Evolutionary conservation across 1,284 basidiomycete species (phyloP), one percentile per base, ranked within the genome.

Genomic region (Pseudozyma flocculosa): DNA sequence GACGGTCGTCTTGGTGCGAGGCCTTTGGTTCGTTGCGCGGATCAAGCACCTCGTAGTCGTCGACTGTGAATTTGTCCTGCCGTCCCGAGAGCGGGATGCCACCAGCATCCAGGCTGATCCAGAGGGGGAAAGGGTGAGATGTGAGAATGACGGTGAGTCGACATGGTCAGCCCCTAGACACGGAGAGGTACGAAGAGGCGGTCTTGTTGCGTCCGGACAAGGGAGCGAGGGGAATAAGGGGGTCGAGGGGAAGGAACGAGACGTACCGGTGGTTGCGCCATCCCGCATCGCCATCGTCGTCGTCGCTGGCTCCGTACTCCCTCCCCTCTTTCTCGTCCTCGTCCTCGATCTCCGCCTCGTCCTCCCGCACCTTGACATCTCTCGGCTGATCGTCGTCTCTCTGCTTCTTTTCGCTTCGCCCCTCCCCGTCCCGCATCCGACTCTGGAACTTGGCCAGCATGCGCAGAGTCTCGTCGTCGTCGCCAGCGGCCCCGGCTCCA

Each of bases 301-400:
- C 71, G 42, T 70, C 70, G 41, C 58, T 63, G 2, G 64, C 55
- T 8, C 74, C 73, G 43, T 73, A 76, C 43, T 75, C 75, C 18
- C 37, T 49, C 30, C 51, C 61, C 3, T 61, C 48, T 14, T 56
- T 50, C 11, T 65, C 66, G 3, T 53, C 65, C 11, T 55, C 47
- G 2, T 57, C 51, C 2, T 48, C 61, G 4, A 48, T 34, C 15
- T 42, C 37, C 14, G 15, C 39, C 2, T 34, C 38, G 7, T 18
- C 10, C 44, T 13, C 11, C 11, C n/a, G n/a, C n/a, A n/a, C n/a
- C n/a, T n/a, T n/a, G n/a, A n/a, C n/a, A n/a, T n/a, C n/a, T n/a
- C n/a, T n/a, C n/a, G n/a, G n/a, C n/a, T n/a, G n/a, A n/a, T n/a
- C n/a, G n/a, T 18, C 3, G 26, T 11, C 7, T 40, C 26, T n/a